A percentile compares a stretch with the other conserved stretches of the same genome.
Conservation (phyloP, 345 rosid species). For the Eucalyptus cloeziana region DNA sequence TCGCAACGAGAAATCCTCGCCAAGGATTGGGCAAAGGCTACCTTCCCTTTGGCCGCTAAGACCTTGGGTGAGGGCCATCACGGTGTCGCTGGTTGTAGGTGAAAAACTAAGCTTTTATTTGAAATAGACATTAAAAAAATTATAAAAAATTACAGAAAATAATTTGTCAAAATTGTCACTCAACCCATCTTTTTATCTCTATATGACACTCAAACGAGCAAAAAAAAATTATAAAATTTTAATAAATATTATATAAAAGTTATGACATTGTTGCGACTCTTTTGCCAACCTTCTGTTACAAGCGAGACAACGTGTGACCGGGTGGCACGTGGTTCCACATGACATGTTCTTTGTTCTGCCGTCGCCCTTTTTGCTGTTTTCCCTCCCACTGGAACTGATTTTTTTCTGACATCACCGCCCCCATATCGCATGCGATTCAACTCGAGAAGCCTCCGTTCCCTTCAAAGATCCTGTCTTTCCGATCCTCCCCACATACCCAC, state of each 20-base stretch:
- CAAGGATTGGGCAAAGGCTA: accelerated
- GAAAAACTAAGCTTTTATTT: accelerated
- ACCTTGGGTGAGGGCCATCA: too few species aligned
- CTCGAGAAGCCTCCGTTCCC: background rate
- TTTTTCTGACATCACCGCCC: background rate
- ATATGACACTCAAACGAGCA: too few species aligned
- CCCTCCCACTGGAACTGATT: background rate
- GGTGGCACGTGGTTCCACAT: background rate
- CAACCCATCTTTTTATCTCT: too few species aligned
- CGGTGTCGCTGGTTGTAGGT: accelerated
- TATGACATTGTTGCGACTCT: too few species aligned
- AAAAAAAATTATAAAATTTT: too few species aligned
- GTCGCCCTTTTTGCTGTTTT: background rate
- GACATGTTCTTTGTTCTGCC: background rate
- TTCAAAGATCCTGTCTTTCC: background rate
- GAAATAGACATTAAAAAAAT: accelerated
- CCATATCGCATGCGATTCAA: background rate
- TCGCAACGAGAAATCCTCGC: accelerated
- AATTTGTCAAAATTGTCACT: too few species aligned
- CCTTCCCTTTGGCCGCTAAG: too few species aligned
- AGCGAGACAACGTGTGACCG: background rate
- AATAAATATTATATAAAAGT: too few species aligned
- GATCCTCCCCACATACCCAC: background rate
- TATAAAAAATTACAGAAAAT: too few species aligned
- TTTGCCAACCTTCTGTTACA: background rate